phyloP scores from a whole-genome alignment of 345 rosid genomes.

The Pistacia vera region DNA sequence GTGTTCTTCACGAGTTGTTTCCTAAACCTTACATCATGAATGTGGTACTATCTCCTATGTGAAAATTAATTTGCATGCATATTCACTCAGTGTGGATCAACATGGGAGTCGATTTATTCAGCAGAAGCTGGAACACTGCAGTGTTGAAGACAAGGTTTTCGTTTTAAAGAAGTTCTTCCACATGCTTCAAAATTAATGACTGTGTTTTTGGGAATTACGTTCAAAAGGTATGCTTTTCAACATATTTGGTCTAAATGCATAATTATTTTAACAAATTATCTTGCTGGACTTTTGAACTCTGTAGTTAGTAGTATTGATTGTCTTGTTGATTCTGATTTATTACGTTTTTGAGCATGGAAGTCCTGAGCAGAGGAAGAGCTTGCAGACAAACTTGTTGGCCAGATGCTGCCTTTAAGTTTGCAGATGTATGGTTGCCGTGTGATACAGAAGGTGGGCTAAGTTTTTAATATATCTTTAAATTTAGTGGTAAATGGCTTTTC shows the following conservation, averaged over 20 bases:
- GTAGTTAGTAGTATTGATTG: not conserved
- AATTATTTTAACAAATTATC: too few relatives aligned
- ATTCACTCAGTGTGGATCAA: constrained; percentile 80
- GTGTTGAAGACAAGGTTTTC: constrained; percentile 73
- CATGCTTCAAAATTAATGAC: constrained; percentile 90
- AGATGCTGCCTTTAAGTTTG: too few relatives aligned
- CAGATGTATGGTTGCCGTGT: constrained; percentile 99
- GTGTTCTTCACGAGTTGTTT: constrained; percentile 31
- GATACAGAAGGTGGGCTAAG: constrained; percentile 80
- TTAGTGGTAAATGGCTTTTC: not conserved
- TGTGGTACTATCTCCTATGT: not conserved
- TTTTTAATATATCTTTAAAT: not conserved
- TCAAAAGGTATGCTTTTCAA: too few relatives aligned
- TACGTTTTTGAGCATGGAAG: too few relatives aligned
- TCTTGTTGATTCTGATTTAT: too few relatives aligned
- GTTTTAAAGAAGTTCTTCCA: constrained; percentile 74
- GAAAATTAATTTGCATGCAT: constrained; percentile 21
- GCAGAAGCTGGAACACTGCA: constrained; percentile 90
- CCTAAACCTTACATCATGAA: constrained; percentile 1
- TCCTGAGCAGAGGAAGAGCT: too few relatives aligned
- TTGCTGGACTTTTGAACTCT: too few relatives aligned
- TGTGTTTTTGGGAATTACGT: constrained; percentile 92
- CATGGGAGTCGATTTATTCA: constrained; percentile 99
- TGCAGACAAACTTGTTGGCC: too few relatives aligned
- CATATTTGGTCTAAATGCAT: too few relatives aligned